These are phyloP conservation scores for Phytophthora brassicae DNA, from an alignment of 352 stramenopile genomes.

Conservation along the genomic window DNA sequence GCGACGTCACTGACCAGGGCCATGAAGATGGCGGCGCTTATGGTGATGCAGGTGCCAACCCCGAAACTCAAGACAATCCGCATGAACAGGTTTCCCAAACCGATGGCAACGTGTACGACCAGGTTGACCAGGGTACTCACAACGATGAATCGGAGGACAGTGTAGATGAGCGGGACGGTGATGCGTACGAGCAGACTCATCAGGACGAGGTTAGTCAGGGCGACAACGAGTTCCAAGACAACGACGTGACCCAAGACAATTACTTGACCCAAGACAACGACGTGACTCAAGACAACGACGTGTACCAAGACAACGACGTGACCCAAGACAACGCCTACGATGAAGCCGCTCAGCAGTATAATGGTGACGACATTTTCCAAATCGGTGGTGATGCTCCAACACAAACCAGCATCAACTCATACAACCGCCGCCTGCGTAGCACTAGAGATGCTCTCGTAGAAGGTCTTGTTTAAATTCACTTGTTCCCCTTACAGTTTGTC, in stretches of 20 bases:
- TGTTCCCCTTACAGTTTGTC: no score
- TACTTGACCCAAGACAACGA: neutral
- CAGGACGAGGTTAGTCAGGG: neutral
- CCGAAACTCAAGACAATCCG: no score
- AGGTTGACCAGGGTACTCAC: neutral
- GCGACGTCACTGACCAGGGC: no score
- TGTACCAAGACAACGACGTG: neutral
- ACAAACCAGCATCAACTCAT: neutral
- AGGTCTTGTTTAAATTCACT: neutral
- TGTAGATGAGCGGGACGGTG: neutral
- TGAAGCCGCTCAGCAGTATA: neutral
- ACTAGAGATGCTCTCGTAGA: no score
- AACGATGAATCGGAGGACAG: neutral
- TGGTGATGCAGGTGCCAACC: neutral
- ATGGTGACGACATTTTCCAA: neutral
- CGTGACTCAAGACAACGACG: neutral
- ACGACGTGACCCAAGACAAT: neutral
- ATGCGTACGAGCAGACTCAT: neutral
- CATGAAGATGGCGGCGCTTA: no score
- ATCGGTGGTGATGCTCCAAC: neutral
- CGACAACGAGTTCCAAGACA: neutral
- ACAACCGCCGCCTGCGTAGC: neutral
- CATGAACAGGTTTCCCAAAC: neutral
- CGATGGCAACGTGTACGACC: neutral
- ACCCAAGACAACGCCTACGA: neutral